A percentile compares a stretch with the other conserved stretches of the same genome.
phyloP scores from a whole-genome alignment of 768 basidiomycete genomes.

The Xanthoconium purpureum region DNA sequence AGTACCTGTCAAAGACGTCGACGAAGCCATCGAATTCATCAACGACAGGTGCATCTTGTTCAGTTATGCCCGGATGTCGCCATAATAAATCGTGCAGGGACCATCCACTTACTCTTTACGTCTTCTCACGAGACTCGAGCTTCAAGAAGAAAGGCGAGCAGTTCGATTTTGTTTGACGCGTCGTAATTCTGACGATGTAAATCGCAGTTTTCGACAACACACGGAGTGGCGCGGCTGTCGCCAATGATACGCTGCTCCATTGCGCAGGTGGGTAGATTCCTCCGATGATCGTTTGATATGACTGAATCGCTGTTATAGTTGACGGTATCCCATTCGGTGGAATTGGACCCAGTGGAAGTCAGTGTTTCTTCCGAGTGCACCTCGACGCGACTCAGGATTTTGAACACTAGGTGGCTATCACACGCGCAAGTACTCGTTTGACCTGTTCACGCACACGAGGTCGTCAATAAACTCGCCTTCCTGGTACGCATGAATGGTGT shows the following conservation, averaged over 20 bases:
- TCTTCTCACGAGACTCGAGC: conserved; percentile 60
- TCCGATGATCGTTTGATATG: neutral
- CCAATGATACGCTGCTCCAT: conserved; percentile 71
- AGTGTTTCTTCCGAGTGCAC: conserved; percentile 22
- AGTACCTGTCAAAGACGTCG: conserved; percentile 64
- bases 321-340: conserved; percentile 75
- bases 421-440: conserved; percentile 72
- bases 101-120: conserved; percentile 73
- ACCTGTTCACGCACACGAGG: conserved; percentile 74
- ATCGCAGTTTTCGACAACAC: conserved; percentile 63
- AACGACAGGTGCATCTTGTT: conserved; percentile 46
- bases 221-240: conserved; percentile 63
- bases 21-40: conserved; percentile 69
- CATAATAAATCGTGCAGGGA: conserved; percentile 41
- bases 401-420: conserved; percentile 55
- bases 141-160: conserved; percentile 60
- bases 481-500: conserved; percentile 22
- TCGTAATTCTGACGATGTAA: neutral
- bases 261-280: conserved; percentile 41
- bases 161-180: neutral
- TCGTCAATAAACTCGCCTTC: conserved; percentile 45
- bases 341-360: conserved; percentile 69
- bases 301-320: conserved; percentile 28
- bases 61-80: neutral
- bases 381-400: neutral